These are phyloP conservation scores for Codiaeum variegatum DNA, from an alignment of 441 rosid genomes.

Conservation along the genomic window DNA sequence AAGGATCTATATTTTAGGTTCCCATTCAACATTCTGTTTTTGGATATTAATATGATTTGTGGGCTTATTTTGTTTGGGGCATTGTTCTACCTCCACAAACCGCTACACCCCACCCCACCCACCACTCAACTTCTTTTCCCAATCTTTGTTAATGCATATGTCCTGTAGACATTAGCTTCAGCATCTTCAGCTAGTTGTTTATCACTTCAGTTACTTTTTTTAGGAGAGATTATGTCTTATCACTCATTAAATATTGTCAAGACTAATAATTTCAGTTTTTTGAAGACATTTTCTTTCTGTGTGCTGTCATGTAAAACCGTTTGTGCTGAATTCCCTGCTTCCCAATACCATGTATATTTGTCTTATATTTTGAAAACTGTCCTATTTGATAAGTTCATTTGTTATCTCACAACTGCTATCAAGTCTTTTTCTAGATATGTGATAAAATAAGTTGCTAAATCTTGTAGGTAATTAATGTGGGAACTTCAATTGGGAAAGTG, in stretches of 20 bases:
- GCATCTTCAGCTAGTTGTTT: not conserved
- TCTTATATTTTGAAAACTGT: not conserved
- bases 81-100: not conserved
- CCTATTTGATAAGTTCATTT: not conserved
- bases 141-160: not conserved
- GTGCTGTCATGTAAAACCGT: not conserved
- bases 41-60: not conserved
- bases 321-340: not conserved
- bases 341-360: not conserved
- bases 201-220: not conserved
- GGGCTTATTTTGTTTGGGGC: not conserved
- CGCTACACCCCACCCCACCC: too few relatives aligned
- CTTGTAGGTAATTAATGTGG: slow-evolving; percentile 81
- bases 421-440: not conserved
- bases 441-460: slow-evolving; percentile 1
- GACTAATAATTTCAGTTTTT: not conserved
- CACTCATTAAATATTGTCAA: not conserved
- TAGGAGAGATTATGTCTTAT: not conserved
- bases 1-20: not conserved
- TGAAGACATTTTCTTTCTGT: not conserved
- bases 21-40: not conserved
- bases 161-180: not conserved
- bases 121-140: not conserved
- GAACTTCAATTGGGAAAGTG: slow-evolving; percentile 82
- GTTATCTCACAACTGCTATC: not conserved